phyloP scores from a whole-genome alignment of 768 basidiomycete species.

The Rubroboletus pulcherrimus region DNA sequence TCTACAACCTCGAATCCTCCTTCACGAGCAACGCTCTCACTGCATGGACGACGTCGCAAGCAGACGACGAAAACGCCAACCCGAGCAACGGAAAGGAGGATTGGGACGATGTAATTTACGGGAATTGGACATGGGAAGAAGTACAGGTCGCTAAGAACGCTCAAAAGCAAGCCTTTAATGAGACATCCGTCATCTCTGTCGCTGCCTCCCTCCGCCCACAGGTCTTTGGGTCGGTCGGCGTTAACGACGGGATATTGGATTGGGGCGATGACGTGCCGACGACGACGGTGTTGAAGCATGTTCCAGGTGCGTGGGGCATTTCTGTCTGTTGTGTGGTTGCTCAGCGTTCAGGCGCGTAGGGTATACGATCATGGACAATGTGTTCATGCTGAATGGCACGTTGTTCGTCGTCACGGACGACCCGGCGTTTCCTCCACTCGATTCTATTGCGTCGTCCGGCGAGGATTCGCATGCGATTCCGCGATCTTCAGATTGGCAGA shows the following conservation, averaged over 20 bases:
- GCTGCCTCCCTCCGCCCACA: conserved; percentile 22
- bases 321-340: background rate
- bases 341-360: conserved; percentile 42
- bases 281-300: conserved; percentile 57
- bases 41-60: conserved; percentile 22
- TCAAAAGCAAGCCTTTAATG: conserved; percentile 41
- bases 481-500: conserved; percentile 54
- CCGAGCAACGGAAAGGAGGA: conserved; percentile 37
- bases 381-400: conserved; percentile 69
- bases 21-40: conserved; percentile 42
- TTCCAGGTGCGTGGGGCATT: conserved; percentile 48
- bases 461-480: conserved; percentile 35
- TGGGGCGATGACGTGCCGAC: conserved; percentile 58
- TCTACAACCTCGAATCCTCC: conserved; percentile 71
- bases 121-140: conserved; percentile 66
- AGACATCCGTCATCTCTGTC: conserved; percentile 26
- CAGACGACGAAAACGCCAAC: conserved; percentile 19
- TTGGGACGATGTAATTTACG: conserved; percentile 62
- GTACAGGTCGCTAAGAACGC: conserved; percentile 56
- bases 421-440: conserved; percentile 54
- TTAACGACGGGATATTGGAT: conserved; percentile 50
- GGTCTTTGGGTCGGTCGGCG: conserved; percentile 28
- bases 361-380: conserved; percentile 78
- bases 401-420: conserved; percentile 75
- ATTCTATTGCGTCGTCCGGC: conserved; percentile 44